phyloP scores from a whole-genome alignment of 352 stramenopile genomes.

The Bremia lactucae region DNA sequence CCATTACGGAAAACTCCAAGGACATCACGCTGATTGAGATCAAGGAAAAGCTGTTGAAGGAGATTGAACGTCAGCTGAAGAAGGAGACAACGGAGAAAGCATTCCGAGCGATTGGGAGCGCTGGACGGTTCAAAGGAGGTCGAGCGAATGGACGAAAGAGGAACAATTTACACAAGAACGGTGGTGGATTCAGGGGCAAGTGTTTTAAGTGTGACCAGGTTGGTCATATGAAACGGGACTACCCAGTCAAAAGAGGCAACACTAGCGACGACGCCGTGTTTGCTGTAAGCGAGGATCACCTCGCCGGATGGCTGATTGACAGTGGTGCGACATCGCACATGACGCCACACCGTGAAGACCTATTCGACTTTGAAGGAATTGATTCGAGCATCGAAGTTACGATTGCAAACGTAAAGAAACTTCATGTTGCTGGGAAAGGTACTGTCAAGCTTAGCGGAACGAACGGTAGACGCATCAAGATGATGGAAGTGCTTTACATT shows the following conservation, averaged over 20 bases:
- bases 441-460: too few species aligned
- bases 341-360: background rate
- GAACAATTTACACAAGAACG: background rate
- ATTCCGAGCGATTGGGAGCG: background rate
- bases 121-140: background rate
- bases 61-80: background rate
- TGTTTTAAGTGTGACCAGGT: background rate
- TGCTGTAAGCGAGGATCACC: background rate
- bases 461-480: too few species aligned
- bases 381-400: background rate
- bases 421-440: background rate
- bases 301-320: background rate
- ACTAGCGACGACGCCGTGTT: background rate
- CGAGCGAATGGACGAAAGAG: background rate
- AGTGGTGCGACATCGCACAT: background rate
- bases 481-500: too few species aligned
- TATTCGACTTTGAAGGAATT: background rate
- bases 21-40: background rate
- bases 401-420: background rate
- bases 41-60: background rate
- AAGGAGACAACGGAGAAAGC: conserved; percentile 1
- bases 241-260: background rate
- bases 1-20: background rate
- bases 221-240: background rate
- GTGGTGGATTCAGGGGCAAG: background rate